These are phyloP conservation scores for Penicillium janthinellum DNA, from an alignment of 2,329 filamentous ascomycete genomes.

Conservation along the genomic window DNA sequence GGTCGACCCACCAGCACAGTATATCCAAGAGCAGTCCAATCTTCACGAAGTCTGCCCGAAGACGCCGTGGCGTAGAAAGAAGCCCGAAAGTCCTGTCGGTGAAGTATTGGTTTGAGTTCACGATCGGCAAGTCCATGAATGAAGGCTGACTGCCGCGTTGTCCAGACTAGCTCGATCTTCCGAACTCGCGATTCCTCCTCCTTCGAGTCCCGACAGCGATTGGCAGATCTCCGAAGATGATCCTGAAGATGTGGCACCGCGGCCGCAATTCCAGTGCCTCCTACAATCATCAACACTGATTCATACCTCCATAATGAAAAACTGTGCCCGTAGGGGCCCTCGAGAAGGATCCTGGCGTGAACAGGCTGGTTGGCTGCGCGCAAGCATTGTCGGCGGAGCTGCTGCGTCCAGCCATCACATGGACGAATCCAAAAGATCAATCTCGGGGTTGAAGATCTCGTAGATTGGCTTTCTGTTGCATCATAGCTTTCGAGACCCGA, in stretches of 20 bases:
- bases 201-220: conserved; percentile 3
- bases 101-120: conserved; percentile 32
- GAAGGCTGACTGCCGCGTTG: conserved; percentile 35
- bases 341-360: conserved; percentile 46
- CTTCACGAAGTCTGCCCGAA: background rate
- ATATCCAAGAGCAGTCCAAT: conserved; percentile 13
- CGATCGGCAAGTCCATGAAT: conserved; percentile 29
- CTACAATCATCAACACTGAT: conserved; percentile 54
- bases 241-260: conserved; percentile 51
- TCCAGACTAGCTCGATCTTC: conserved; percentile 41
- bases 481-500: conserved; percentile 1
- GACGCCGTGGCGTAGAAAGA: conserved; percentile 34
- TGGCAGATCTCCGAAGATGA: conserved; percentile 26
- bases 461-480: background rate
- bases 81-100: conserved; percentile 33
- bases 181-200: conserved; percentile 24
- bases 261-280: conserved; percentile 38
- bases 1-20: conserved; percentile 41
- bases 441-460: conserved; percentile 27
- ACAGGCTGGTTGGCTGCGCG: conserved; percentile 26
- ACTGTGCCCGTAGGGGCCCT: conserved; percentile 54
- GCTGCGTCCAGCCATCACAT: conserved; percentile 54
- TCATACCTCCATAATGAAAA: conserved; percentile 50
- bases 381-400: conserved; percentile 44
- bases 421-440: conserved; percentile 55